Conservation (phyloP, 2,329 filamentous ascomycete genomes). For the Pochonia chlamydosporia region DNA sequence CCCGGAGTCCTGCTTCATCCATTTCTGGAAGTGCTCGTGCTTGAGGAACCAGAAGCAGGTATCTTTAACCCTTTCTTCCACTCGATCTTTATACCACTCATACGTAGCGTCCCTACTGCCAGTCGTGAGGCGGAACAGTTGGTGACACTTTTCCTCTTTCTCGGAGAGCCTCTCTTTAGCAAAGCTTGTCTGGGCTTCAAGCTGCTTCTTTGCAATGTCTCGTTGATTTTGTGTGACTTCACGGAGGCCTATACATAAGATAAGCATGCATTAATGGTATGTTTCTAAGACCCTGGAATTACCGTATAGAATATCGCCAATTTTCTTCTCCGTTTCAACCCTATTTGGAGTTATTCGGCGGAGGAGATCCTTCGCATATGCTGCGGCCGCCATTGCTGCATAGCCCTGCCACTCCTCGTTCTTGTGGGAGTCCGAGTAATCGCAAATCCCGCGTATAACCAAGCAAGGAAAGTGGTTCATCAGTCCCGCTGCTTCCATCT, state of each 20-base stretch:
- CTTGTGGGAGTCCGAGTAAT: too few species aligned
- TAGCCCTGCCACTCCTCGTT: too few species aligned
- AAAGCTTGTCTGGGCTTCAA: too few species aligned
- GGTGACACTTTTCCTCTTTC: conserved; percentile 11
- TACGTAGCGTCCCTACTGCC: conserved; percentile 15
- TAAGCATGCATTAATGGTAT: conserved; percentile 1
- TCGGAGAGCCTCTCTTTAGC: too few species aligned
- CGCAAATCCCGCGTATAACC: too few species aligned
- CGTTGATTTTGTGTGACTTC: background rate
- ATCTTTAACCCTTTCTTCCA: too few species aligned
- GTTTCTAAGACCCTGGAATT: background rate
- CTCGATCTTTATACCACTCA: conserved; percentile 24
- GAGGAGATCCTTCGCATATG: too few species aligned
- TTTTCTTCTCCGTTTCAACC: conserved; percentile 10
- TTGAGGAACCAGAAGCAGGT: conserved; percentile 29
- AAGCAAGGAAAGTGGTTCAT: too few species aligned
- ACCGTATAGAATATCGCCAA: conserved; percentile 7
- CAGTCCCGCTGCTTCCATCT: too few species aligned
- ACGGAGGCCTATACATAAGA: conserved; percentile 1
- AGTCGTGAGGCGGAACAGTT: conserved; percentile 11
- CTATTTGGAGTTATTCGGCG: conserved; percentile 8
- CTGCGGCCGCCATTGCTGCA: too few species aligned
- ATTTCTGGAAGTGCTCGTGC: conserved; percentile 22
- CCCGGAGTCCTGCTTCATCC: conserved; percentile 20
- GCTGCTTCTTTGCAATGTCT: conserved; percentile 6